phyloP scores from a whole-genome alignment of 1,284 basidiomycete species.

The Leccinum subrobustum region DNA sequence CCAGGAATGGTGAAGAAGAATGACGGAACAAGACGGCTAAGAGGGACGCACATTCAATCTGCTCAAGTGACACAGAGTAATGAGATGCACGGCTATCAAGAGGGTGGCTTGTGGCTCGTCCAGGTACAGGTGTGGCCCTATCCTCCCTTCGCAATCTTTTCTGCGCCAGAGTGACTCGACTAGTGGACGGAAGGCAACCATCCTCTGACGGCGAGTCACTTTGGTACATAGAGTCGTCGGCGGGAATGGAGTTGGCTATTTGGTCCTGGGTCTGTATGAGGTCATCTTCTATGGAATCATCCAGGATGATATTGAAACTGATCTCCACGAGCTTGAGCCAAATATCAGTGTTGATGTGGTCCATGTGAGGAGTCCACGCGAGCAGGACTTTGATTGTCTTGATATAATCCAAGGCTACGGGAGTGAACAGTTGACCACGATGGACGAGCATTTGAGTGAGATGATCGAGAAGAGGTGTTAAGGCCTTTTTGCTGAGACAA shows the following conservation, averaged over 20 bases:
- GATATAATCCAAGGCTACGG: constrained; percentile 77
- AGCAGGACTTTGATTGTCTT: constrained; percentile 73
- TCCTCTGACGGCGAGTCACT: constrained; percentile 34
- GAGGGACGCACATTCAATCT: constrained; percentile 70
- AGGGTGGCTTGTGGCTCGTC: constrained; percentile 12
- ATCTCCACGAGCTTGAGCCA: constrained; percentile 75
- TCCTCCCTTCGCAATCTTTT: constrained; percentile 26
- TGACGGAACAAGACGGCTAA: constrained; percentile 66
- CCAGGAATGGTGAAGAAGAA: constrained; percentile 55
- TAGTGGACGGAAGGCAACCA: constrained; percentile 22
- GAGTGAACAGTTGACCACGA: constrained; percentile 55
- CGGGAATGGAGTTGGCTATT: constrained; percentile 18
- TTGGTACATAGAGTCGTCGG: constrained; percentile 30
- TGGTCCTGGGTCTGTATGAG: constrained; percentile 31
- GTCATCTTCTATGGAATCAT: constrained; percentile 54
- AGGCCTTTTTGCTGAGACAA: constrained; percentile 51
- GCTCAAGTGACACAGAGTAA: constrained; percentile 51
- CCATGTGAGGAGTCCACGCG: constrained; percentile 71
- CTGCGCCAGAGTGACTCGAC: constrained; percentile 27
- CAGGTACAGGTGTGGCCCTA: constrained; percentile 24
- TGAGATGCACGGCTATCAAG: constrained; percentile 18
- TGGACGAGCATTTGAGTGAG: constrained; percentile 63
- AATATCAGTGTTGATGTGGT: constrained; percentile 61
- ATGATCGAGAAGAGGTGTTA: constrained; percentile 63
- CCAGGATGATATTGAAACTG: constrained; percentile 76